phyloP scores from a whole-genome alignment of 257 asterid genomes.

The Solanum medicagineum region DNA sequence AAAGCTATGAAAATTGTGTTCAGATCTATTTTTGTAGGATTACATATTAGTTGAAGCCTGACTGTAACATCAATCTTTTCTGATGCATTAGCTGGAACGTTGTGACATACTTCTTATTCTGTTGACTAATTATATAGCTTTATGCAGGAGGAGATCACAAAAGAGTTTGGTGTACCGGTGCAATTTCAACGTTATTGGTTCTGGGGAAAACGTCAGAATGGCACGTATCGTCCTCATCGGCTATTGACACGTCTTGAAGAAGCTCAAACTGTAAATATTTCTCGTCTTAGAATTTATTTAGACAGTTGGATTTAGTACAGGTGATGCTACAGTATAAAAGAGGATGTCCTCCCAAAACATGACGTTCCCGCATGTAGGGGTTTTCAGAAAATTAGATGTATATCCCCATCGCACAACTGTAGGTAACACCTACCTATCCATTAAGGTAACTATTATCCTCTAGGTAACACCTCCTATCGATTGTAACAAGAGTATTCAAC shows the following conservation, averaged over 20 bases:
- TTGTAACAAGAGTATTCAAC: not conserved
- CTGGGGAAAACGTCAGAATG: slow-evolving; percentile 96
- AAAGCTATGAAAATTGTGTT: not conserved
- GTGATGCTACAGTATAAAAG: not conserved
- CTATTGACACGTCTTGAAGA: slow-evolving; percentile 77
- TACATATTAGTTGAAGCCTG: not conserved
- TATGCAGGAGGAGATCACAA: slow-evolving; percentile 78
- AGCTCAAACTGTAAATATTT: slow-evolving; percentile 47
- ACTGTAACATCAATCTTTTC: not conserved
- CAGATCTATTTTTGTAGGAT: not conserved
- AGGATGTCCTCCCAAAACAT: not conserved
- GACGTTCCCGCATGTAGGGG: not conserved
- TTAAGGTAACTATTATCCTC: not conserved
- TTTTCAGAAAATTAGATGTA: not conserved
- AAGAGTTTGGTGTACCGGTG: slow-evolving; percentile 74
- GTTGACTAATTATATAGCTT: not conserved
- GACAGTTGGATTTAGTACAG: not conserved
- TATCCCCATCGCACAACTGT: not conserved
- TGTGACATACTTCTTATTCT: not conserved
- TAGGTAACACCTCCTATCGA: not conserved
- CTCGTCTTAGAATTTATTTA: not conserved
- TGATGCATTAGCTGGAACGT: not conserved
- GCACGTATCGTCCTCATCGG: slow-evolving; percentile 85
- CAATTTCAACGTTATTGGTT: slow-evolving; percentile 88
- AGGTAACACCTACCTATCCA: no score